These are phyloP conservation scores for Citrus medica DNA, from an alignment of 345 rosid species.

Conservation along the genomic window DNA sequence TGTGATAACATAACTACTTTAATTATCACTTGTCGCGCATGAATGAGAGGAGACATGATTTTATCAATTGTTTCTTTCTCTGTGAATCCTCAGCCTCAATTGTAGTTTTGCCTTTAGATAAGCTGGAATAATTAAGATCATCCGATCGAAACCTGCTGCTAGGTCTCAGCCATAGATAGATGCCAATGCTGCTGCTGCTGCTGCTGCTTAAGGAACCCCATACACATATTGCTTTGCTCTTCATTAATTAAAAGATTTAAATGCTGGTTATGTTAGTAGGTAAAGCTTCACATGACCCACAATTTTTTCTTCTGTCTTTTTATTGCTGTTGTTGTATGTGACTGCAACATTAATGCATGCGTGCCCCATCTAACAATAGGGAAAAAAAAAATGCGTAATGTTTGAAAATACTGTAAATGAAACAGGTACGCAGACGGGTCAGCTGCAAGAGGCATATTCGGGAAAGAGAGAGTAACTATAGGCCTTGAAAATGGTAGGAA, in stretches of 20 bases:
- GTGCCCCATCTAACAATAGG: neutral
- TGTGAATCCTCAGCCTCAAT: conserved; percentile 1
- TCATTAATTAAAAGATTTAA: conserved; percentile 16
- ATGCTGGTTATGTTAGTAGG: conserved; percentile 47
- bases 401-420: too few relatives aligned
- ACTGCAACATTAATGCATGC: neutral
- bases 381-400: too few relatives aligned
- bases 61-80: neutral
- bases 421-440: conserved; percentile 46
- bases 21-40: neutral
- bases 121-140: neutral
- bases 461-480: conserved; percentile 44
- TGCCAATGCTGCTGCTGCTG: neutral
- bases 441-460: conserved; percentile 44
- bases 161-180: conserved; percentile 4
- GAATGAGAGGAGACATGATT: neutral
- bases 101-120: neutral
- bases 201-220: neutral
- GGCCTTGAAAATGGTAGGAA: conserved; percentile 28
- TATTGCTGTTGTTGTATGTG: neutral
- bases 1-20: neutral
- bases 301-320: neutral
- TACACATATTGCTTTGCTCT: neutral
- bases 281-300: conserved; percentile 30
- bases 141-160: neutral